A percentile compares a stretch with the other conserved stretches of the same genome.
These are phyloP conservation scores for Lichina pygmaea DNA, from an alignment of 495 filamentous ascomycete genomes.

Conservation along the genomic window DNA sequence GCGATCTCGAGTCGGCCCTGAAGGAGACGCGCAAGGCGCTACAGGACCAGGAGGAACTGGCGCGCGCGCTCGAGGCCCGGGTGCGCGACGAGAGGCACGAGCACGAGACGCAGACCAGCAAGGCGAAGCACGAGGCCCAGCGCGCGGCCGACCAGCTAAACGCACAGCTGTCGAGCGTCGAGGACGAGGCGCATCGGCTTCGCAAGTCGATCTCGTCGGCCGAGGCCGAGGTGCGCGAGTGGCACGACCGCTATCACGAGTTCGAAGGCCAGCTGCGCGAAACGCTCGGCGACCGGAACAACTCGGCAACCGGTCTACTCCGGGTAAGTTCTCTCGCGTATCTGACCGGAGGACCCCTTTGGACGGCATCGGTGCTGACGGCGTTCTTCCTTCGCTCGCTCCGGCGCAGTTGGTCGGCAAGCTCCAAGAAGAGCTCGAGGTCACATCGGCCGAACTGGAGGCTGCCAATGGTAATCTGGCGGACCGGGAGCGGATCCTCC, in stretches of 20 bases:
- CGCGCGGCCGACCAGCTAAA: constrained; percentile 66
- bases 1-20: constrained; percentile 60
- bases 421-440: constrained; percentile 67
- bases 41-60: constrained; percentile 56
- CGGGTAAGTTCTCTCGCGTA: constrained; percentile 21
- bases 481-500: constrained; percentile 72
- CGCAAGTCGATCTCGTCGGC: constrained; percentile 55
- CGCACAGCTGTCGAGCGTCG: constrained; percentile 45
- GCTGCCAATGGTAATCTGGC: constrained; percentile 41
- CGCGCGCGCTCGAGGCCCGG: constrained; percentile 49
- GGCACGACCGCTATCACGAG: constrained; percentile 69
- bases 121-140: constrained; percentile 72
- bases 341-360: background rate
- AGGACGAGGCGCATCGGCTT: constrained; percentile 64
- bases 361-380: background rate
- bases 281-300: constrained; percentile 59
- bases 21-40: constrained; percentile 45
- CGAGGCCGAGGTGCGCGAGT: constrained; percentile 69
- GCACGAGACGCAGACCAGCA: constrained; percentile 56
- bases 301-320: constrained; percentile 64
- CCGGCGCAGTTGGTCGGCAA: constrained; percentile 45
- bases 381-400: constrained; percentile 7
- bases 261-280: constrained; percentile 70
- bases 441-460: constrained; percentile 57
- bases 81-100: constrained; percentile 59